Evolutionary conservation across 1,284 basidiomycete genomes (phyloP), one percentile per base, ranked within the genome.

Genomic region (Pseudozyma tsukubaensis): DNA sequence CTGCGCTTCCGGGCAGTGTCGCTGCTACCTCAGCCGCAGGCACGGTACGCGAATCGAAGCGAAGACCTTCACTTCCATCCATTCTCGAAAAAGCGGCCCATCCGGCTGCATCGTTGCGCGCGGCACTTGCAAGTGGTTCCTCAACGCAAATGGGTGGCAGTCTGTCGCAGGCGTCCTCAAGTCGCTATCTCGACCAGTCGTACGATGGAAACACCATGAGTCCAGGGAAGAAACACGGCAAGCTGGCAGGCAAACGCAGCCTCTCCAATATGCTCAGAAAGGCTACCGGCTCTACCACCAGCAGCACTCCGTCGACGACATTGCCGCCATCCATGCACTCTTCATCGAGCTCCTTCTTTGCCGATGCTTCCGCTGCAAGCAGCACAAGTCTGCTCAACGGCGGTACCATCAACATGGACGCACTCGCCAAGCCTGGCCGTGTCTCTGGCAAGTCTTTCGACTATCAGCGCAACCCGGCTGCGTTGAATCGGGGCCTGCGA

Each of bases 61-160:
- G 79, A 21, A 70, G 81, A 12, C 72, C 77, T 0, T 78, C 75
- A 11, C 54, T 83, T 14, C 80, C 81, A 3, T 68, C 75, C 13
- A 71, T 81, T 14, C 39, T 82, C 4, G 82, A 81, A 29, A 81
- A 76, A 58, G 80, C 80, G 0, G 69, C 78, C 4, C 73, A 78
- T 59, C 79, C 82, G 3, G 81, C 76, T 32, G 70, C 73, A 10
- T 70, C 76, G 10, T 39, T 83, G n/a, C 73, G 79, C 9, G 72
- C 75, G 16, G 79, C 78, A 2, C 69, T 82, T 2, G 57, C 57
- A 1, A 56, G 54, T 19, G 60, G 52, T 48, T 62, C 66, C 10
- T 69, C 67, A 12, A 34, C 53, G 6, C 56, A 70, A 3, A 36
- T 53, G 6, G 36, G 40, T 21, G 51, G 49, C 7, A 70, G 57